A percentile compares a stretch with the other conserved stretches of the same genome.
These are phyloP conservation scores for Hibiscus syriacus DNA, from an alignment of 345 rosid species.

Conservation along the genomic window DNA sequence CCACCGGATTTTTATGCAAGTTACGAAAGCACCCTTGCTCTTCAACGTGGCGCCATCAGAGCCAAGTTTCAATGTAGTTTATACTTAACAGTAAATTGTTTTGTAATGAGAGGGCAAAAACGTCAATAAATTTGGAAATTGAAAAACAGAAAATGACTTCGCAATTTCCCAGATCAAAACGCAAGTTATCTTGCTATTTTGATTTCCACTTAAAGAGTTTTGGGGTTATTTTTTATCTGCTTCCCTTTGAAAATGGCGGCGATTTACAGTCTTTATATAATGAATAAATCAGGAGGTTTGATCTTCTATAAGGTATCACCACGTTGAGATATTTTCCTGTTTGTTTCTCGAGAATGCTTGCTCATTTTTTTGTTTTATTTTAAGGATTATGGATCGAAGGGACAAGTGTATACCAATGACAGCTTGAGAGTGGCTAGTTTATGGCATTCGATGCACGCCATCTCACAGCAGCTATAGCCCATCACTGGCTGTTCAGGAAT, in stretches of 20 bases:
- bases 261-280: conserved; percentile 75
- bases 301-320: conserved; percentile 65
- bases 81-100: conserved; percentile 7
- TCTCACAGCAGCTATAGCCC: conserved; percentile 95
- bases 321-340: not conserved
- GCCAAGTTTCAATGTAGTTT: not conserved
- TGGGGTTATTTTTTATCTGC: conserved; percentile 14
- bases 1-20: not conserved
- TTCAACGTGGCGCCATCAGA: not conserved
- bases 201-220: not conserved
- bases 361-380: not conserved
- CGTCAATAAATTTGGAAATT: too few relatives aligned
- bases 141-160: not conserved
- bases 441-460: conserved; percentile 99
- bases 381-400: conserved; percentile 81
- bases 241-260: conserved; percentile 45
- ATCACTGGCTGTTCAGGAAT: conserved; percentile 74
- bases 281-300: conserved; percentile 84
- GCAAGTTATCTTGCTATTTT: not conserved
- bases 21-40: not conserved
- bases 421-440: conserved; percentile 95
- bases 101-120: not conserved
- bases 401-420: conserved; percentile 96
- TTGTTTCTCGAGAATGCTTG: conserved; percentile 8
- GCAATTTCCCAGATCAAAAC: too few relatives aligned